Evolutionary conservation across 2,329 filamentous ascomycete species (phyloP), one percentile per base, ranked within the genome.

Genomic region (Fusarium tupiense): DNA sequence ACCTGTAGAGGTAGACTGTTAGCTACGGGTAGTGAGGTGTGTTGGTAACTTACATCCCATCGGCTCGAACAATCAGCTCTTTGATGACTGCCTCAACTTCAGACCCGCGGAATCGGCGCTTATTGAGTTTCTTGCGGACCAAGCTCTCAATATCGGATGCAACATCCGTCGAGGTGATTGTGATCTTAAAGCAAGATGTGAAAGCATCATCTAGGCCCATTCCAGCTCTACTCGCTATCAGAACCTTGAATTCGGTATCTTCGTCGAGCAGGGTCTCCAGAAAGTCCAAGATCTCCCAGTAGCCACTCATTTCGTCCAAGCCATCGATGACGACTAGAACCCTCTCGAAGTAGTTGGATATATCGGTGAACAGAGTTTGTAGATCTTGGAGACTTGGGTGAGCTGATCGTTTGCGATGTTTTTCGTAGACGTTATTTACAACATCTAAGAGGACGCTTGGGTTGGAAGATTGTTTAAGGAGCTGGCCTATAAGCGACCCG

Each of bases 21-120:
- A 53, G 31, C 49, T 0, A 0, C 0, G 11, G 8, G 0, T 6
- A 2, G 1, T 35, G 12, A 8, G 17, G 5, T 16, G 8, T 20
- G 3, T 1, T 8, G 2, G 3, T 2, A 5, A 38, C 52, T 22
- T 17, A 17, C 52, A 54, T 54, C 12, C 52, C 52, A 7, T 54
- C 52, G 7, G 52, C 52, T 0, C 52, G 52, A 5, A 22, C 1
- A 3, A 54, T 38, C 0, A 54, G 52, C 19, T 54, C 52, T 10
- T 38, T 54, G 0, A 54, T 38, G 5, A 54, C 24, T 0, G 19
- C 19, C 2, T 54, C 52, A 9, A 54, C 52, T 7, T 54, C 52
- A 7, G 19, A 4, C 3, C 52, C 52, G 1, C 52, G 52, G 3
- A 54, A 54, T 9, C 52, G 52, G 3, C 52, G 52, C 24, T 38